Evolutionary conservation across 1,284 basidiomycete genomes (phyloP), one percentile per base, ranked within the genome.

Genomic region (Rhizopogon hawkerae): DNA sequence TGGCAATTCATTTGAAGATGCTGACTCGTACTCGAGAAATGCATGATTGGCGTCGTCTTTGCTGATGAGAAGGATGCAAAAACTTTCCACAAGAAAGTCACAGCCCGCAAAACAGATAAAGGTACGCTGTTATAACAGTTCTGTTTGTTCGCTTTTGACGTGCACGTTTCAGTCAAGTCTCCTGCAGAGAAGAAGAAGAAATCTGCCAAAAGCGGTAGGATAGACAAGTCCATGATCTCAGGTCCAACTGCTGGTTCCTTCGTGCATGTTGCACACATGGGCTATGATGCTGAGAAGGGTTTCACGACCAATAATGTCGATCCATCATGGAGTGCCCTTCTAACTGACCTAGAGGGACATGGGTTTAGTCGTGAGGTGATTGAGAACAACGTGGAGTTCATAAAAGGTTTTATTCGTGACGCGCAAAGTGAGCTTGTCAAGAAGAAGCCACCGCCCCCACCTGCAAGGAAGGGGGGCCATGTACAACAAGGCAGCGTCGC

Each of bases 181-280:
- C 58, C 75, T 13, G 58, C 75, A 1, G 81, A 84, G 66, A 83
- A 83, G 70, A 77, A 75, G 60, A 77, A 75, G 60, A 77, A 75
- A 56, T 51, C 65, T 1, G 60, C 68, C 8, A 79, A 77, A 51
- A 75, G 77, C 6, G 80, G 85, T 43, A 86, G 83, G 65, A 86
- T 95, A 54, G 84, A 93, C 71, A 96, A 96, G 69, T 87, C 89
- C 0, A 80, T 89, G 75, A 97, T 97, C 49, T 92, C 90, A 9
- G 87, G 76, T 0, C 93, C 94, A 1, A 80, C 81, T 13, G 64
- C 69, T 2, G 85, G 84, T 14, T 87, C 87, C 3, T 97, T 97
- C 74, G 78, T 83, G 56, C 94, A 98, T 62, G 78, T 96, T 38
- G 92, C 89, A 0, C 94, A 97, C 64, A 96, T 98, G 89, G 93